Base-by-base conservation (phyloP, 257 asterid species). In the Solanum corneliomulleri region DNA sequence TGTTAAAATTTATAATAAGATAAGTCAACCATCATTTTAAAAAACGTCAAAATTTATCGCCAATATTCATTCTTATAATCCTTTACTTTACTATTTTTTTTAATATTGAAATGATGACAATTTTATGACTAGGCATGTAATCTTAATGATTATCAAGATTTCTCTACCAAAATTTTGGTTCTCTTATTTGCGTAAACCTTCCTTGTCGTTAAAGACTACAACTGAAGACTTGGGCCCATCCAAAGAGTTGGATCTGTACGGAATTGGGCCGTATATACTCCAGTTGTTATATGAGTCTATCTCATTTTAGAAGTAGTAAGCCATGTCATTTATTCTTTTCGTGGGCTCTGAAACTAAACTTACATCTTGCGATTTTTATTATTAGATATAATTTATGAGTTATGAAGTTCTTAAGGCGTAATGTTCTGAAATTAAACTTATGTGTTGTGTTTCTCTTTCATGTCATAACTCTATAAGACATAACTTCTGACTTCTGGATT, bases 1-100 rank as follows among this genome's bases (percentile, higher is more conserved):
- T 1, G 3, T 15, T 49, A 49, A 1, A 49, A 52, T 49, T 6
- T 52, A 52, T 52, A 52, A 16, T 52, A 6, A 16, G 21, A 16
- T 1, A 52, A 7, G 0, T 52, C 11, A 41, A 8, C 44, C 0
- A 41, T 0, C 3, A 7, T 0, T 41, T 41, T 41, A 41, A 8
- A 2, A 41, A 41, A 7, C 3, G 3, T 41, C 10, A 41, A 7
- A 41, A 8, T 9, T 41, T 41, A 41, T 3, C 3, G 0, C 1
- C 11, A 0, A 41, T 0, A 41, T 39, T 6, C 41, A 37, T 39
- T 2, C 11, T 2, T 41, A 41, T 16, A 0, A 49, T 49, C 3
- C 60, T 49, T 49, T 49, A 15, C 58, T 37, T 49, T 49, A 49
- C 21, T 31, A 31, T 31, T 31, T 31, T 49, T 31, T 31, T 31